Evolutionary conservation across 1,284 basidiomycete species (phyloP).

Genomic region (Ustilago xerochloae): DNA sequence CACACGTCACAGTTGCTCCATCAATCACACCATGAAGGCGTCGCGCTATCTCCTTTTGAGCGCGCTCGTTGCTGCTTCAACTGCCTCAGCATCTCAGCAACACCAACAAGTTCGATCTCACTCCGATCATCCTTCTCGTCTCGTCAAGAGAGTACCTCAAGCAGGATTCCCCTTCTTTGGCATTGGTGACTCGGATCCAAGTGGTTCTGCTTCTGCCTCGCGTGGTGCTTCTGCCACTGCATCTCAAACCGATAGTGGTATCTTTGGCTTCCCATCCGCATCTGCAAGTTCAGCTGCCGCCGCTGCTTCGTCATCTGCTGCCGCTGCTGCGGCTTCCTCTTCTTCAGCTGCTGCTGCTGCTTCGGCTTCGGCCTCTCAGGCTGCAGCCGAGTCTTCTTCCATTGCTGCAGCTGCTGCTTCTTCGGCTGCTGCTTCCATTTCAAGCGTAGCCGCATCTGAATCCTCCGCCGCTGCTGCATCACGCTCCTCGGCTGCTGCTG

Average conservation of each 20-base stretch:
- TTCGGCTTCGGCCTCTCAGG: slow-evolving; percentile 28
- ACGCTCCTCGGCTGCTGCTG: slow-evolving; percentile 15
- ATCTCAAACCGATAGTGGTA: not conserved
- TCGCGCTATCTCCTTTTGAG: slow-evolving; percentile 24
- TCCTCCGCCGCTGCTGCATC: slow-evolving; percentile 27
- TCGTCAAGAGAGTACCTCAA: slow-evolving; percentile 13
- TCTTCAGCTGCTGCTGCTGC: slow-evolving; percentile 19
- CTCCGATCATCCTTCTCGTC: slow-evolving; percentile 19
- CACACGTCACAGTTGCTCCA: too few species aligned
- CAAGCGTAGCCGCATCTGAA: slow-evolving; percentile 16
- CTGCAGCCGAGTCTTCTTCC: slow-evolving; percentile 34
- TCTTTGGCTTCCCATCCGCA: slow-evolving; percentile 4
- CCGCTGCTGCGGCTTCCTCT: slow-evolving; percentile 25
- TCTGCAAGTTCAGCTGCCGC: slow-evolving; percentile 20
- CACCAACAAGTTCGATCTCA: slow-evolving; percentile 23
- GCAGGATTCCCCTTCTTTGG: not conserved
- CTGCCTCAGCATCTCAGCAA: slow-evolving; percentile 25
- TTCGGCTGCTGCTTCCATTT: slow-evolving; percentile 26
- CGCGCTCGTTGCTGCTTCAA: slow-evolving; percentile 28
- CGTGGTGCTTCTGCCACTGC: slow-evolving; percentile 13
- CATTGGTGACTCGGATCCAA: not conserved
- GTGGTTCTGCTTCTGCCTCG: slow-evolving; percentile 9
- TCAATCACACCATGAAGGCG: slow-evolving; percentile 31
- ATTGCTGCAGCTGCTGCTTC: slow-evolving; percentile 23
- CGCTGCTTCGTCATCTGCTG: slow-evolving; percentile 21